Evolutionary conservation across 768 basidiomycete species (phyloP).

Genomic region (Dictyophora rubrovolvata): DNA sequence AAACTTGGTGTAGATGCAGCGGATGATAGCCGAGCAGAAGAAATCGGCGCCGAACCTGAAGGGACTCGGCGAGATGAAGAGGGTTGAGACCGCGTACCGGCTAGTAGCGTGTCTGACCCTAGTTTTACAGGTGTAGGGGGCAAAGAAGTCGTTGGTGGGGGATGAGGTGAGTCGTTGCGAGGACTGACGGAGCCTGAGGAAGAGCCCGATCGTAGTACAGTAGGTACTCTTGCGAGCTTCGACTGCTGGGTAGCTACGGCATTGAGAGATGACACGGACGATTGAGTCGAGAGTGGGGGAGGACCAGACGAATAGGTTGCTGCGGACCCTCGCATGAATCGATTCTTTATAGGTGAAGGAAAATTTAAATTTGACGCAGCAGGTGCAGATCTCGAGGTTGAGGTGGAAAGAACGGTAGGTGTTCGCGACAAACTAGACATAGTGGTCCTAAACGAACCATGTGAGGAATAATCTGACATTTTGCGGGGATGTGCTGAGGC

Average conservation of each 20-base stretch:
- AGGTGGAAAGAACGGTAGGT: background rate
- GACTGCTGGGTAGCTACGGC: background rate
- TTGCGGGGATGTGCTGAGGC: background rate
- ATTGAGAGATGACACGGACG: background rate
- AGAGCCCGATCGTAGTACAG: background rate
- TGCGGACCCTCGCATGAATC: background rate
- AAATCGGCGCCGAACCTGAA: background rate
- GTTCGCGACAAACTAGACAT: background rate
- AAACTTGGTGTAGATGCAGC: background rate
- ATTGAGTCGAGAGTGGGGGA: background rate
- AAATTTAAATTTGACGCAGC: background rate
- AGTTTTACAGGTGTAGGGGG: background rate
- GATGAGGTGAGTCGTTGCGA: background rate
- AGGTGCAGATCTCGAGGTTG: background rate
- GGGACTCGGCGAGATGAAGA: background rate
- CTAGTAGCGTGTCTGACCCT: background rate
- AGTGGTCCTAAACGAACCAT: background rate
- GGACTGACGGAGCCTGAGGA: background rate
- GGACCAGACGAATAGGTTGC: background rate
- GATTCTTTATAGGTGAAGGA: background rate
- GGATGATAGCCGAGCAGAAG: background rate
- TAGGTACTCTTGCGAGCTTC: background rate
- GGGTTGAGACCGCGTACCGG: background rate
- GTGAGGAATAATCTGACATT: background rate
- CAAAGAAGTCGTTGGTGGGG: background rate